Base-by-base conservation (phyloP, 2,329 filamentous ascomycete species). In the Colletotrichum tofieldiae region DNA sequence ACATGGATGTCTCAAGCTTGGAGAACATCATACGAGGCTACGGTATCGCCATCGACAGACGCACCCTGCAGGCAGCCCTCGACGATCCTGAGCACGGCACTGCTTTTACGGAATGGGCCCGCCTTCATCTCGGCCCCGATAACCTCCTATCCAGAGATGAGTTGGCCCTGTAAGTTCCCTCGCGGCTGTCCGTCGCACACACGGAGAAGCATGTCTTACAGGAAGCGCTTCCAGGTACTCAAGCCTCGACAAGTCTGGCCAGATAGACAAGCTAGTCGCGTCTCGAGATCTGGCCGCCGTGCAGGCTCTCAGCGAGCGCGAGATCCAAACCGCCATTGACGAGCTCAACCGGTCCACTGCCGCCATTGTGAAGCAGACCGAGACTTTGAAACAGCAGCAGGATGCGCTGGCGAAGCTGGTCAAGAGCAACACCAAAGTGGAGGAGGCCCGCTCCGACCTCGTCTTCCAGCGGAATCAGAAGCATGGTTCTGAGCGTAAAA, bases 261-360 rank as follows among this genome's bases (percentile, higher is more conserved):
- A 85, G 67, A 84, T 86, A 12, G 85, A 87, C 65, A 79, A 79
- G 72, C 80, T 90, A 35, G 82, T 82, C 5, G 83, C 82, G 23
- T 75, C 82, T 47, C 81, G 86, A 67, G 85, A 89, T 74, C 75
- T 87, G n/a, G 82, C 84, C 5, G 76, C 82, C 41, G 81, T 87
- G 43, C 86, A 86, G 65, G 85, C 88, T 6, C 80, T 93, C 56
- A 82, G 84, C 18, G 91, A 93, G 69, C 82, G 87, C 35, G 90
- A 93, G 63, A 83, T 94, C 67, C 84, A 85, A 65, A 80, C 83
- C 51, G 92, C 92, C 20, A 90, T 93, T 61, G 85, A 88, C 3
- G 88, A 92, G 65, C 83, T 94, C n/a, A 86, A 89, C 71, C 84
- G 84, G 47, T 93, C 92, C 1, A 93, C 92, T 0, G 86, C 86